phyloP scores from a whole-genome alignment of 2,329 filamentous ascomycete genomes.

The Venturia nashicola region DNA sequence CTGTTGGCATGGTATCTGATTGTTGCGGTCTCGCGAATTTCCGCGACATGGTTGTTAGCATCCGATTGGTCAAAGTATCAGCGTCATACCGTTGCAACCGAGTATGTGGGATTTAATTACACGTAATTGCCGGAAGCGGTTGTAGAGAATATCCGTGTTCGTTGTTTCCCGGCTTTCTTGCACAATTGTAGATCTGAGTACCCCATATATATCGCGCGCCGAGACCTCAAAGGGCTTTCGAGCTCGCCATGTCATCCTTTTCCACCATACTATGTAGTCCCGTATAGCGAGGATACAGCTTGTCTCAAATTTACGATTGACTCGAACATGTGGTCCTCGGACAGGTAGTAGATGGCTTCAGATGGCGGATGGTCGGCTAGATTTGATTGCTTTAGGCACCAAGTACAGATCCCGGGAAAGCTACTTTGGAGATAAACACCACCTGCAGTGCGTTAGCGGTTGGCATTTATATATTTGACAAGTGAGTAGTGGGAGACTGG shows the following conservation, averaged over 20 bases:
- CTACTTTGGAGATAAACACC: neutral
- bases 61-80: neutral
- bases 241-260: neutral
- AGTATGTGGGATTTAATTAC: neutral
- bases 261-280: neutral
- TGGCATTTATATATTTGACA: neutral
- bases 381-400: neutral
- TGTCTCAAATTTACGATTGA: neutral
- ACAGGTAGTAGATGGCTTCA: neutral
- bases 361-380: neutral
- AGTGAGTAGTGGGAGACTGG: neutral
- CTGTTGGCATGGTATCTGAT: neutral
- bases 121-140: neutral
- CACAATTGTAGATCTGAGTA: neutral
- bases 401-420: neutral
- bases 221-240: neutral
- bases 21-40: neutral
- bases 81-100: neutral
- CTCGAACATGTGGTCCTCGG: neutral
- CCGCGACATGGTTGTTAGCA: neutral
- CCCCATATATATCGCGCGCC: neutral
- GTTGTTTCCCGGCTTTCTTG: neutral
- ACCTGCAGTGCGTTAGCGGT: too few species aligned
- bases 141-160: neutral
- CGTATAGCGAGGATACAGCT: neutral